phyloP scores from a whole-genome alignment of 768 basidiomycete species.

The Flagelloscypha sp. region DNA sequence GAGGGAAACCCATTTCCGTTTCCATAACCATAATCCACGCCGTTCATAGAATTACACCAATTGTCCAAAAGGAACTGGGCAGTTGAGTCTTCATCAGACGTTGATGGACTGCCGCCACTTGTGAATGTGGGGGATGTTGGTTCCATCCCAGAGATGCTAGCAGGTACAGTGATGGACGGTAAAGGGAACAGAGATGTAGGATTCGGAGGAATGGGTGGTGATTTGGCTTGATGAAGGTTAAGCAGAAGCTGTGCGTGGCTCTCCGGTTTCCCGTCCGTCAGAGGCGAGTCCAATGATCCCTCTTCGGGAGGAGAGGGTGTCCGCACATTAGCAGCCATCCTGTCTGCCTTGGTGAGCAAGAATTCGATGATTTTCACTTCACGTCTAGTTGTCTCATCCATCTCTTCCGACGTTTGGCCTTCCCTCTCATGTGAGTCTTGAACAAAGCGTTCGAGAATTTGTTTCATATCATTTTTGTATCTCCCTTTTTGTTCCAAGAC shows the following conservation, averaged over 20 bases:
- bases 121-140: conserved; percentile 17
- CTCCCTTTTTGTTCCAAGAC: conserved; percentile 69
- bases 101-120: conserved; percentile 45
- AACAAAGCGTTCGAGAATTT: conserved; percentile 72
- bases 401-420: conserved; percentile 44
- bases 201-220: conserved; percentile 25
- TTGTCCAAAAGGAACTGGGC: conserved; percentile 77
- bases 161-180: conserved; percentile 25
- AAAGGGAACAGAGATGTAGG: conserved; percentile 23
- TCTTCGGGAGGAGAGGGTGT: too few species aligned
- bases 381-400: conserved; percentile 75
- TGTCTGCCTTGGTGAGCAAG: conserved; percentile 59
- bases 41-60: conserved; percentile 76
- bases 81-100: conserved; percentile 64
- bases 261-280: conserved; percentile 22
- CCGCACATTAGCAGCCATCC: too few species aligned
- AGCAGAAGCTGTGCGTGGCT: conserved; percentile 46
- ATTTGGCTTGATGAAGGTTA: conserved; percentile 34
- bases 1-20: too few species aligned
- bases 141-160: background rate
- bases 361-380: conserved; percentile 85
- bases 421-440: conserved; percentile 51
- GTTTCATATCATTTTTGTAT: conserved; percentile 64
- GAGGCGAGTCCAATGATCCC: conserved; percentile 22
- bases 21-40: conserved; percentile 47